phyloP scores from a whole-genome alignment of 2,329 filamentous ascomycete species.

The Tolypocladium guangdongense region DNA sequence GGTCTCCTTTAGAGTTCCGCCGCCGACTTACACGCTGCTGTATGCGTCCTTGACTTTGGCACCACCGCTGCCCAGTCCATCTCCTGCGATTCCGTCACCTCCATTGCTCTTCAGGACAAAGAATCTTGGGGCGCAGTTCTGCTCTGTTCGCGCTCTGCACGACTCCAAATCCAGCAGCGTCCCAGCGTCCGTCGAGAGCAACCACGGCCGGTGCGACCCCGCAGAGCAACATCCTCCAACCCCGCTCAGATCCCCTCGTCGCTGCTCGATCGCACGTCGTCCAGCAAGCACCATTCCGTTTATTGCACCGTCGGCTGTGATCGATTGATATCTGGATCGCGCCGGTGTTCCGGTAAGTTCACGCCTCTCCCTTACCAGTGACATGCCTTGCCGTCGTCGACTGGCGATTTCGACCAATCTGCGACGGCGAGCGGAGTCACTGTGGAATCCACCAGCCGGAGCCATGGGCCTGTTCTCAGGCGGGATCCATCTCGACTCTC shows the following conservation, averaged over 20 bases:
- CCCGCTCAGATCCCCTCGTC: background rate
- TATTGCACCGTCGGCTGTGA: no score
- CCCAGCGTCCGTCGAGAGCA: background rate
- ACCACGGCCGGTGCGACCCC: constrained; percentile 1
- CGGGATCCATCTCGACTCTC: background rate
- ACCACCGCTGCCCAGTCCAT: background rate
- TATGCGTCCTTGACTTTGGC: background rate
- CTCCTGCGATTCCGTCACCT: background rate
- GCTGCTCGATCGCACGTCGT: background rate
- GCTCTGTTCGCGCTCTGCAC: background rate
- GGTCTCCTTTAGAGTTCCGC: background rate
- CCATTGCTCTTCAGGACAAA: background rate
- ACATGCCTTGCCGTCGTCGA: background rate
- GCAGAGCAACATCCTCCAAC: constrained; percentile 1
- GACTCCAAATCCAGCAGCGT: background rate
- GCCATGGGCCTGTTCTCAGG: background rate
- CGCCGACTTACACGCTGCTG: background rate
- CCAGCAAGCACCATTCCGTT: background rate
- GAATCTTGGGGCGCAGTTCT: background rate
- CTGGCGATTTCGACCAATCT: constrained; percentile 4
- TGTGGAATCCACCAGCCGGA: constrained; percentile 3
- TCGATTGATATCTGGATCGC: background rate
- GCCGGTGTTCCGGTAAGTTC: constrained; percentile 2
- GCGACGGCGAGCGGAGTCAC: constrained; percentile 7
- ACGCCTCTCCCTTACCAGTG: background rate